Evolutionary conservation across 1,284 basidiomycete species (phyloP).

Genomic region (Ganoderma resinaceum): DNA sequence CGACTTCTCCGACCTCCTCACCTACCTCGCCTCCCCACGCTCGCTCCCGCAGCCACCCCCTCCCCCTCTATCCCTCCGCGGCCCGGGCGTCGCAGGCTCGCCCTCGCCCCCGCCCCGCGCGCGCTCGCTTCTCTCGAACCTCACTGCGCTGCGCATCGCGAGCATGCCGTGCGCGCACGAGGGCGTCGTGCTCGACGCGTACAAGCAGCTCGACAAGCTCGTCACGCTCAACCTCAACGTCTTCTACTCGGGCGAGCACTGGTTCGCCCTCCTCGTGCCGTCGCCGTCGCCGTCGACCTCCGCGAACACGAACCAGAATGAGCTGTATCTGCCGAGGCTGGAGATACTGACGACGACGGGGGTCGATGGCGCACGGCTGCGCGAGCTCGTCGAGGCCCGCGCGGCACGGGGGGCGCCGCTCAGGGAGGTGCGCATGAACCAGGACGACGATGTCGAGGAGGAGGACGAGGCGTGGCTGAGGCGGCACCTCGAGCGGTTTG

Average conservation of each 20-base stretch:
- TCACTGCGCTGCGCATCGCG: slow-evolving; percentile 51
- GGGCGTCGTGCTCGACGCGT: slow-evolving; percentile 45
- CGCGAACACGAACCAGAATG: slow-evolving; percentile 9
- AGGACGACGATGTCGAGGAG: slow-evolving; percentile 30
- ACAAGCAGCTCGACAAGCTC: slow-evolving; percentile 46
- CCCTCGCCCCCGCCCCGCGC: slow-evolving; percentile 24
- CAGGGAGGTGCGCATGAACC: slow-evolving; percentile 49
- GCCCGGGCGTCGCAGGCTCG: slow-evolving; percentile 26
- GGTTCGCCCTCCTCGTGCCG: slow-evolving; percentile 47
- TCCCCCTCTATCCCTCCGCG: slow-evolving; percentile 20
- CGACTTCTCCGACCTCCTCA: slow-evolving; percentile 55
- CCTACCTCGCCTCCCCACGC: slow-evolving; percentile 44
- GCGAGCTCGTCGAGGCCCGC: slow-evolving; percentile 52
- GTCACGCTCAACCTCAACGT: slow-evolving; percentile 55
- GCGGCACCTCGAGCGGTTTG: slow-evolving; percentile 30
- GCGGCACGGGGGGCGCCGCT: slow-evolving; percentile 50
- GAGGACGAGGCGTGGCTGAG: slow-evolving; percentile 33
- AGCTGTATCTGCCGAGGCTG: slow-evolving; percentile 45
- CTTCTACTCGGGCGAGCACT: slow-evolving; percentile 39
- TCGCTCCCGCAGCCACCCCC: slow-evolving; percentile 20
- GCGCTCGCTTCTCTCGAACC: slow-evolving; percentile 41
- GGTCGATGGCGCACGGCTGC: slow-evolving; percentile 48
- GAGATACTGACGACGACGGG: slow-evolving; percentile 53
- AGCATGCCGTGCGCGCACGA: slow-evolving; percentile 51
- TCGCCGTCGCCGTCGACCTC: slow-evolving; percentile 11